These are phyloP conservation scores for Fusarium burgessii DNA, from an alignment of 2,329 filamentous ascomycete genomes.

Conservation along the genomic window DNA sequence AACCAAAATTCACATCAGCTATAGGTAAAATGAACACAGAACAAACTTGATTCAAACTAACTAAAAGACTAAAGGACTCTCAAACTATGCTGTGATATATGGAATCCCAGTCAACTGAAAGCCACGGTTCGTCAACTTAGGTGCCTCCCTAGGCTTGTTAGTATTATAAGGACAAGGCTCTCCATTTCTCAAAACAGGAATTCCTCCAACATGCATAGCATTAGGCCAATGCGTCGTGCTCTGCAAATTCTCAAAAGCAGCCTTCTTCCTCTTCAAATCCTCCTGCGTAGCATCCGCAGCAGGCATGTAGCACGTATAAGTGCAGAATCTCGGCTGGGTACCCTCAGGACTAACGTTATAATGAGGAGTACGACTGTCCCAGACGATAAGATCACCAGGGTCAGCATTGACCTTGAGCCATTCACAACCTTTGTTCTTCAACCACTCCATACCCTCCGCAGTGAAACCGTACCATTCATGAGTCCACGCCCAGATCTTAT, in stretches of 20 bases:
- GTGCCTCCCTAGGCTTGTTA: not conserved
- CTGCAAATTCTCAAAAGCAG: constrained; percentile 5
- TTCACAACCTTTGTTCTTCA: constrained; percentile 18
- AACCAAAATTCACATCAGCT: too few species aligned
- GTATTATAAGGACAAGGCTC: constrained; percentile 24
- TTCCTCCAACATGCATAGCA: constrained; percentile 20
- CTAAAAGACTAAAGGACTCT: not conserved
- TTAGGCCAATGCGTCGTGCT: constrained; percentile 17
- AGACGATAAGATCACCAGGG: constrained; percentile 4
- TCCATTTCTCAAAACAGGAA: constrained; percentile 9
- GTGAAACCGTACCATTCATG: constrained; percentile 19
- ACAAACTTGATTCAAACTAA: not conserved
- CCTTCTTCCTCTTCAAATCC: constrained; percentile 22
- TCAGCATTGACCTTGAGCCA: constrained; percentile 15
- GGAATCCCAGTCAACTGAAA: constrained; percentile 17
- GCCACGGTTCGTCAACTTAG: not conserved
- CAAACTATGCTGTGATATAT: not conserved
- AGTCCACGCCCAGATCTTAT: constrained; percentile 19
- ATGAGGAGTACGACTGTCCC: constrained; percentile 21
- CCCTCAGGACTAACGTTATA: constrained; percentile 20
- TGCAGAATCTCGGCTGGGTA: not conserved
- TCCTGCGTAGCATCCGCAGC: constrained; percentile 6
- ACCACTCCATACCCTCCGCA: not conserved
- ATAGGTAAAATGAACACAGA: too few species aligned
- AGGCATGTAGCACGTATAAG: constrained; percentile 22